Conservation (phyloP, 1,139 yeast genomes). For the Taphrina deformans region DNA sequence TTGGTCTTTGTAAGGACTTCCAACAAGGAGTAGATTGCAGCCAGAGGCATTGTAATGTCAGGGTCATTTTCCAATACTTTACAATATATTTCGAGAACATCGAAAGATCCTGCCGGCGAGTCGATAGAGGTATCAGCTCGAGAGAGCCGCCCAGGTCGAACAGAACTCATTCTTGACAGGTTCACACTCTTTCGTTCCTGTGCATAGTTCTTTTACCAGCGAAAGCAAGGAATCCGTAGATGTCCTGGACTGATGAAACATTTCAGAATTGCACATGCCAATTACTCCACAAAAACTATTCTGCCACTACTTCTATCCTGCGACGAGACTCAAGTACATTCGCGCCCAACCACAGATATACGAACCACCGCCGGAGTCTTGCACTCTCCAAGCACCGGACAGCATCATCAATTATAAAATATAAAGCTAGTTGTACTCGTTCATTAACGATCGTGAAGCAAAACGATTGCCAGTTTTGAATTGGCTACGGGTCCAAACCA, state of each 20-base stretch:
- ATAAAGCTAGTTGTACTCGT: too few relatives aligned
- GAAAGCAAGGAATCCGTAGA: too few relatives aligned
- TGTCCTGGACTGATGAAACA: too few relatives aligned
- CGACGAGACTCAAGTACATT: too few relatives aligned
- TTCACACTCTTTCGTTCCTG: background rate
- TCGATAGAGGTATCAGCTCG: conserved; percentile 29
- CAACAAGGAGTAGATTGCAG: conserved; percentile 93
- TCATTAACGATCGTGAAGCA: too few relatives aligned
- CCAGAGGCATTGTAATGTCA: conserved; percentile 96
- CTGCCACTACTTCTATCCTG: background rate
- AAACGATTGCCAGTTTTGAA: background rate
- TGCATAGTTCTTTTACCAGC: background rate
- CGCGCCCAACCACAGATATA: background rate
- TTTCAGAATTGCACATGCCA: background rate
- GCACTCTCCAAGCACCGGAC: too few relatives aligned
- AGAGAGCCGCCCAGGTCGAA: conserved; percentile 19
- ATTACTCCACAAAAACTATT: background rate
- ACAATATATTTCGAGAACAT: conserved; percentile 34
- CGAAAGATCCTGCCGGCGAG: conserved; percentile 33
- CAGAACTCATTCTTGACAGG: conserved; percentile 8
- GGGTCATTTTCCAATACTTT: conserved; percentile 34
- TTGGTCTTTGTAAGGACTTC: conserved; percentile 76
- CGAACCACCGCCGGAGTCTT: too few relatives aligned
- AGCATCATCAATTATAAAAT: too few relatives aligned
- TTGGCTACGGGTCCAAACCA: conserved; percentile 19